A percentile compares a stretch with the other conserved stretches of the same genome.
These are phyloP conservation scores for Areca catechu DNA, from an alignment of 176 grass and related monocot genomes.

Conservation along the genomic window DNA sequence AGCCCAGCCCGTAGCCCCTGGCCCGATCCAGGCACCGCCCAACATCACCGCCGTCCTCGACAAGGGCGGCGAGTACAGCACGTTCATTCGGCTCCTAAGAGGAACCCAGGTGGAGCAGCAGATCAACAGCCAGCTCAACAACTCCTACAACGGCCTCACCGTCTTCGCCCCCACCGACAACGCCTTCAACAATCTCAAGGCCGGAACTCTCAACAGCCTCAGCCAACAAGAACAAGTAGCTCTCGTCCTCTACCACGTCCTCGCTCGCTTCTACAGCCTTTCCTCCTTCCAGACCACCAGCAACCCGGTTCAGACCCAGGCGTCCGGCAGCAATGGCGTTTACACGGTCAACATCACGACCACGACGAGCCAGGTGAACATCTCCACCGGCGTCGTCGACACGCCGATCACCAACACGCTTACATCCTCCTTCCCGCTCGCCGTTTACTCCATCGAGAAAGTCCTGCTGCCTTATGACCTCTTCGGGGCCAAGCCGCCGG, in stretches of 20 bases:
- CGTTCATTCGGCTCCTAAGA: slow-evolving; percentile 52
- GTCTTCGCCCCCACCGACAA: slow-evolving; percentile 73
- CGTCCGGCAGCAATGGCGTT: slow-evolving; percentile 52
- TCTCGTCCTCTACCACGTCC: slow-evolving; percentile 62
- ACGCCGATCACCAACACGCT: slow-evolving; percentile 30
- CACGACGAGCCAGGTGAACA: slow-evolving; percentile 34
- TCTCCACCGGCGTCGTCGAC: slow-evolving; percentile 64
- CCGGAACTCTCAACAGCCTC: slow-evolving; percentile 58
- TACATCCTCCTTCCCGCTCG: slow-evolving; percentile 44
- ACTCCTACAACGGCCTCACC: slow-evolving; percentile 46
- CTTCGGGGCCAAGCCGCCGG: slow-evolving; percentile 58
- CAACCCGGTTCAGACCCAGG: slow-evolving; percentile 86
- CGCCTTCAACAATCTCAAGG: slow-evolving; percentile 63
- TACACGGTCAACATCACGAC: slow-evolving; percentile 74
- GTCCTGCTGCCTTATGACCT: slow-evolving; percentile 61
- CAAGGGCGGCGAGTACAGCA: slow-evolving; percentile 48
- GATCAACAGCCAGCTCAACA: slow-evolving; percentile 73
- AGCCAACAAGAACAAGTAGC: slow-evolving; percentile 60
- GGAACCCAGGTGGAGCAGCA: slow-evolving; percentile 61
- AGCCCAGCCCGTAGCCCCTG: slow-evolving; percentile 16
- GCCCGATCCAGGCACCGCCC: slow-evolving; percentile 2
- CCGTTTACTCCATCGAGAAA: slow-evolving; percentile 57
- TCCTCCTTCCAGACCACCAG: slow-evolving; percentile 57
- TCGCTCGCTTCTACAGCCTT: slow-evolving; percentile 43
- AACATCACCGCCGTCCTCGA: slow-evolving; percentile 81